Evolutionary conservation across 495 filamentous ascomycete species (phyloP), one percentile per base, ranked within the genome.

Genomic region (Penicillium dipodomyicola): DNA sequence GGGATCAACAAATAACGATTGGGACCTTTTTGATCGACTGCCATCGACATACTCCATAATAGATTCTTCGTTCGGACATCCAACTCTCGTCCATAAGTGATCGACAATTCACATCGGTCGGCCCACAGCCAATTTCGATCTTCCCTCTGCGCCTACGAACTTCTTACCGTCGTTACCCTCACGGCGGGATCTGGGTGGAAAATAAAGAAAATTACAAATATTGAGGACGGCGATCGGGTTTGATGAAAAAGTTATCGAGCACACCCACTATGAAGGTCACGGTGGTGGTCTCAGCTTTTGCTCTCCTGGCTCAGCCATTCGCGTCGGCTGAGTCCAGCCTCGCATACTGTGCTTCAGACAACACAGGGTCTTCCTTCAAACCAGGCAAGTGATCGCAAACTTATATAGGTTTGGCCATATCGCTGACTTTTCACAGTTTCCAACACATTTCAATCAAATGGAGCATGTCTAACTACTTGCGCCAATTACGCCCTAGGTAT

Each of bases 401-500:
- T 12, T 22, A 29, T 27, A 2, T 4, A 41, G 14, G 44, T 48
- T 49, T 56, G 27, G 29, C 44, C 48, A 30, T 46, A 49, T 61
- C 17, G 59, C 63, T 70, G 44, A 63, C 57, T 17, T 12, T 29
- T 20, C 40, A 50, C 42, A 88, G 85, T 78, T n/a, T 57, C 52
- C 45, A 72, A 74, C 63, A 80, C 69, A 23, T 90, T 71, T 59
- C 86, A 91, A 64, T 89, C 86, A 19, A 83, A 86, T 61, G 88
- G 88, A 43, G 68, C 73, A 11, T 92, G 89, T 61, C 52, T 65
- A 43, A 60, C 70, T 4, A 74, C 74, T 41, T 92, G 89, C 67
- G 67, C 60, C 15, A 59, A 74, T 27, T 90, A 84, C 66, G 88
- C 88, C 10, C 87, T 89, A 64, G 89, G 80, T 15, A 67, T 92